Evolutionary conservation across 306 rosid genomes (phyloP).

Genomic region (Chamaecrista fasciculata): DNA sequence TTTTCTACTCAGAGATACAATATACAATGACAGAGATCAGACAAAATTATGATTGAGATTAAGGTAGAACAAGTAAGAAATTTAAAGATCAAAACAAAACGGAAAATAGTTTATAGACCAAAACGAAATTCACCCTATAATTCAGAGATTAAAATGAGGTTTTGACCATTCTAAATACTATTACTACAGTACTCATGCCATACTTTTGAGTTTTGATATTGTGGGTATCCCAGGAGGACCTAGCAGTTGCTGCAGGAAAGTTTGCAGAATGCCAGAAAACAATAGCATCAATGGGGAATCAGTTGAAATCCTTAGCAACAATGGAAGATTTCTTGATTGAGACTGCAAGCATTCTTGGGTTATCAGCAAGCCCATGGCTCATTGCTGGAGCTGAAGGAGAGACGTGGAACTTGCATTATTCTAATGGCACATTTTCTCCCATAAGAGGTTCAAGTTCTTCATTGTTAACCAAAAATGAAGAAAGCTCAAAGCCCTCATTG

Average conservation of each 20-base stretch:
- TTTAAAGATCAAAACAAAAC: too few relatives aligned
- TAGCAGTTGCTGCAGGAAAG: conserved; percentile 84
- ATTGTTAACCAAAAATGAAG: conserved; percentile 42
- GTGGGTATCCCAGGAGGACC: conserved; percentile 64
- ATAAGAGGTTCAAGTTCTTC: conserved; percentile 54
- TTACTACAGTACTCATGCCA: background rate
- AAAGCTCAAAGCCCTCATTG: conserved; percentile 47
- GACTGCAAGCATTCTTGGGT: conserved; percentile 50
- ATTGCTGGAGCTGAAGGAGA: conserved; percentile 44
- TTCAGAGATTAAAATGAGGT: too few relatives aligned
- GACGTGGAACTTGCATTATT: conserved; percentile 58
- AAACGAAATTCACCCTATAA: too few relatives aligned
- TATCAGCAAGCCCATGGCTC: conserved; percentile 43
- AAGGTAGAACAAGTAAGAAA: too few relatives aligned
- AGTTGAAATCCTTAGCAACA: conserved; percentile 76
- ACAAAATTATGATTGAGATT: too few relatives aligned
- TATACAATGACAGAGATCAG: too few relatives aligned
- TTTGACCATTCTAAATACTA: too few relatives aligned
- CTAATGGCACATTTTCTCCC: conserved; percentile 66
- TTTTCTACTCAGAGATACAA: too few relatives aligned
- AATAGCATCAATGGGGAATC: conserved; percentile 88
- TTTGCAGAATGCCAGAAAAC: conserved; percentile 95
- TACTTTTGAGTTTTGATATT: conserved; percentile 6
- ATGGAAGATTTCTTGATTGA: conserved; percentile 90
- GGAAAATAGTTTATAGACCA: too few relatives aligned